Conservation (phyloP, 495 filamentous ascomycete genomes). For the Physcia stellaris region DNA sequence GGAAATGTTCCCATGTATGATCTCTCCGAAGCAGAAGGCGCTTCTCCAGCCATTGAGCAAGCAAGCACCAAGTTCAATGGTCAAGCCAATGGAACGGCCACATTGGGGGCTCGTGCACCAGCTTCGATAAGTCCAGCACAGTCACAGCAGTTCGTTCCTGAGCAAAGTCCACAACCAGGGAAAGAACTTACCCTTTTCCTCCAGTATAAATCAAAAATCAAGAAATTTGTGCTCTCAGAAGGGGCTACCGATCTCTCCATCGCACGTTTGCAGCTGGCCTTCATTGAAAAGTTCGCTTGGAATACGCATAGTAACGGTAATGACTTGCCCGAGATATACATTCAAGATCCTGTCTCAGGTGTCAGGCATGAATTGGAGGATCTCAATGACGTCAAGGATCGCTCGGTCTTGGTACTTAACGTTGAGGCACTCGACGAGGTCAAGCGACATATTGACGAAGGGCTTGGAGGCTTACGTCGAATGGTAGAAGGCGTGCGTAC, state of each 20-base stretch:
- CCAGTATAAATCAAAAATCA: slow-evolving; percentile 93
- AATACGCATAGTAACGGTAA: slow-evolving; percentile 88
- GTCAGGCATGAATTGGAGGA: slow-evolving; percentile 94
- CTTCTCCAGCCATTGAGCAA: slow-evolving; percentile 4
- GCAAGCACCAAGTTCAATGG: slow-evolving; percentile 15
- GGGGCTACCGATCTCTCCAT: slow-evolving; percentile 73
- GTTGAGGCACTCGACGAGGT: slow-evolving; percentile 93
- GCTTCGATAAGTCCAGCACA: slow-evolving; percentile 23
- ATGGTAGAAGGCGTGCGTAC: slow-evolving; percentile 72
- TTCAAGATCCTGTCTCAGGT: slow-evolving; percentile 89
- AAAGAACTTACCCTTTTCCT: slow-evolving; percentile 93
- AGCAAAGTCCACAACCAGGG: slow-evolving; percentile 61
- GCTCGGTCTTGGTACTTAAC: slow-evolving; percentile 85
- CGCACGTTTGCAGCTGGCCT: slow-evolving; percentile 82
- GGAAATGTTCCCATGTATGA: not conserved
- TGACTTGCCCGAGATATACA: slow-evolving; percentile 92
- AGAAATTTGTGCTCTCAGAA: slow-evolving; percentile 83
- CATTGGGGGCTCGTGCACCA: slow-evolving; percentile 3
- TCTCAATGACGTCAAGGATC: slow-evolving; percentile 86
- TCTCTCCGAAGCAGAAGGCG: not conserved
- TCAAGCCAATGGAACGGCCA: slow-evolving; percentile 9
- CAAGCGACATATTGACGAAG: slow-evolving; percentile 90
- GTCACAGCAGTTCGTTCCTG: slow-evolving; percentile 41
- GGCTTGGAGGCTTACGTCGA: slow-evolving; percentile 62
- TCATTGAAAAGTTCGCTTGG: slow-evolving; percentile 99